These are phyloP conservation scores for Aspergillus mulundensis DNA, from an alignment of 495 filamentous ascomycete species.

Conservation along the genomic window DNA sequence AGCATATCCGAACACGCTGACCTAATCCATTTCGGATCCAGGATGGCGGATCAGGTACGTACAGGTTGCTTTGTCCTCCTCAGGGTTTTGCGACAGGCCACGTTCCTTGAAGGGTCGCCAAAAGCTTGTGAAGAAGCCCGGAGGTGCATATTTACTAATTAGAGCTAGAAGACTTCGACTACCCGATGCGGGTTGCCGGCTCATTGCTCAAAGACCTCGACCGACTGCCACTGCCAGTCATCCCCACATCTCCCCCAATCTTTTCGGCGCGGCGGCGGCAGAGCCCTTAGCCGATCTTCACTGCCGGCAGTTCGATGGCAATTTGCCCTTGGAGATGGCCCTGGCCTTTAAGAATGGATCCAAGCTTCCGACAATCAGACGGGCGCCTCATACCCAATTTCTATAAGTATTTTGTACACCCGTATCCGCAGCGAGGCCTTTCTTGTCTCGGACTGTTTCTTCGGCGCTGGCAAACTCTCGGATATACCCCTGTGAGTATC, in stretches of 20 bases:
- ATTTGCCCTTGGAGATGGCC: conserved; percentile 15
- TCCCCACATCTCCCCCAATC: conserved; percentile 18
- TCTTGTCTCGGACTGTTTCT: not conserved
- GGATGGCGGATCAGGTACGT: not conserved
- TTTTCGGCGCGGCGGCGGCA: conserved; percentile 22
- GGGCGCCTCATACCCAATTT: conserved; percentile 17
- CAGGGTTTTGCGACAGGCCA: not conserved
- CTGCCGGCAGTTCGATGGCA: conserved; percentile 32
- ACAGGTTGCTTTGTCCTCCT: not conserved
- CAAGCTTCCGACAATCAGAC: conserved; percentile 31
- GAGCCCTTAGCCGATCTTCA: conserved; percentile 45
- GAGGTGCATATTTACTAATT: no score
- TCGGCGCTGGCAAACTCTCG: conserved; percentile 3
- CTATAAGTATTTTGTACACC: conserved; percentile 10
- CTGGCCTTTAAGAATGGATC: conserved; percentile 21
- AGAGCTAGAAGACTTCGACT: not conserved
- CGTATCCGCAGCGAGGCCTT: not conserved
- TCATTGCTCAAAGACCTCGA: not conserved
- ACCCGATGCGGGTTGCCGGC: conserved; percentile 1
- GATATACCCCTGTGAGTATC: not conserved
- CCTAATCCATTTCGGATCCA: not conserved
- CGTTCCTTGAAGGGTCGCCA: not conserved
- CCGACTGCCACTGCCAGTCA: not conserved
- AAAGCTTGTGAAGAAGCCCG: not conserved
- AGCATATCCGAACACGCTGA: not conserved